A percentile compares a stretch with the other conserved stretches of the same genome.
Conservation (phyloP, 1,284 basidiomycete species). For the Testicularia cyperi region DNA sequence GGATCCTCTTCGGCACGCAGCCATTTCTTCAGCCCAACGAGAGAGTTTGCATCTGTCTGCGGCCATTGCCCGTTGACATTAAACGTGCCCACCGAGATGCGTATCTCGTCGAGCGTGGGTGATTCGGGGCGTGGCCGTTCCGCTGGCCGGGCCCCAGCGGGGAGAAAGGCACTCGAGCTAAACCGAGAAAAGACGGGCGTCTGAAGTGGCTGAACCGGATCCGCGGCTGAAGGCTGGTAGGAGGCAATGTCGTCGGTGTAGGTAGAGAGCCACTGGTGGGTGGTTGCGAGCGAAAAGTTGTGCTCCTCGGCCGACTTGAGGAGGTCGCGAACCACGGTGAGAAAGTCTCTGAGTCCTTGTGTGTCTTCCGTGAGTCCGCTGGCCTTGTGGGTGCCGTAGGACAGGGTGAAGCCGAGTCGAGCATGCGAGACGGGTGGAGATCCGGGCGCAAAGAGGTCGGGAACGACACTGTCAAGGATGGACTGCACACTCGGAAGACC, state of each 20-base stretch:
- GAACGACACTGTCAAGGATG: constrained; percentile 16
- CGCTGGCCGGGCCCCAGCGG: background rate
- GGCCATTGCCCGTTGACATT: constrained; percentile 29
- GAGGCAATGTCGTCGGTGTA: constrained; percentile 18
- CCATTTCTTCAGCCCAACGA: constrained; percentile 33
- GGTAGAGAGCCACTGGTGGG: constrained; percentile 21
- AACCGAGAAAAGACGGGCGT: constrained; percentile 36
- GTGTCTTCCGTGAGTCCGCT: constrained; percentile 23
- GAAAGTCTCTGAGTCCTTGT: constrained; percentile 29
- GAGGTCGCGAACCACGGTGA: constrained; percentile 32
- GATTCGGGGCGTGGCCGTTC: constrained; percentile 8
- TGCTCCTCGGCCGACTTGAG: constrained; percentile 18
- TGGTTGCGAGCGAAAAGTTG: constrained; percentile 4
- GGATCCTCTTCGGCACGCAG: constrained; percentile 31
- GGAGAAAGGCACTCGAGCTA: constrained; percentile 19
- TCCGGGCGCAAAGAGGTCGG: constrained; percentile 3
- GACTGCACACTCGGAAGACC: constrained; percentile 17
- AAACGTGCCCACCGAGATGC: constrained; percentile 29
- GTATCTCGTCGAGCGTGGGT: constrained; percentile 31
- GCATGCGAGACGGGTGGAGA: constrained; percentile 7
- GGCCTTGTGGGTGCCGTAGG: constrained; percentile 3
- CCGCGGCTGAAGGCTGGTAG: background rate
- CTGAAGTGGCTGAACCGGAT: background rate
- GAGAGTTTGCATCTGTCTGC: constrained; percentile 3
- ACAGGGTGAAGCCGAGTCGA: constrained; percentile 15